These are phyloP conservation scores for Pterocarpus macrocarpus DNA, from an alignment of 306 rosid genomes.

Conservation along the genomic window DNA sequence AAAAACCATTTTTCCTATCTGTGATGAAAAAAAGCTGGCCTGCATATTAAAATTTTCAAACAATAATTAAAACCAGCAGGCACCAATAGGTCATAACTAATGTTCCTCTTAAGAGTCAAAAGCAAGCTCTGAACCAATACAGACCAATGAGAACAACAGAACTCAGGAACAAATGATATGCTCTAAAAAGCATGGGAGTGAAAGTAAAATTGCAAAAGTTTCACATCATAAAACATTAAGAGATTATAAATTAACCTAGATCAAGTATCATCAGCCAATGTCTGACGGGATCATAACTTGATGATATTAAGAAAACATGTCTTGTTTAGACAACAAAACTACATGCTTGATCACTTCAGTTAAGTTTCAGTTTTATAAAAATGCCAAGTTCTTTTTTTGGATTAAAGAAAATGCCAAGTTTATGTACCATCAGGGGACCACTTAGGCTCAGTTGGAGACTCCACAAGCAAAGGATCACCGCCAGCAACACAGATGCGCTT, in stretches of 20 bases:
- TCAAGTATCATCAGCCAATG: not conserved
- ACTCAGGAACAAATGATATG: not conserved
- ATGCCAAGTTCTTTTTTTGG: not conserved
- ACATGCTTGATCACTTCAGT: slow-evolving; percentile 7
- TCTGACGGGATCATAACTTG: not conserved
- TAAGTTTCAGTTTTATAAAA: slow-evolving; percentile 16
- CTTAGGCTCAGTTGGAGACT: slow-evolving; percentile 95
- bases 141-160: slow-evolving; percentile 14
- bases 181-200: slow-evolving; percentile 24
- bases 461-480: slow-evolving; percentile 68
- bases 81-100: slow-evolving; percentile 29
- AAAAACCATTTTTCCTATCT: slow-evolving; percentile 82
- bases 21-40: slow-evolving; percentile 89
- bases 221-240: slow-evolving; percentile 7
- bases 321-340: slow-evolving; percentile 13
- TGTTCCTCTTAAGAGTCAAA: slow-evolving; percentile 10
- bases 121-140: slow-evolving; percentile 9
- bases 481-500: slow-evolving; percentile 82
- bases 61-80: slow-evolving; percentile 26
- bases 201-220: slow-evolving; percentile 25
- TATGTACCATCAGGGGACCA: slow-evolving; percentile 85
- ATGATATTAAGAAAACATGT: slow-evolving; percentile 9
- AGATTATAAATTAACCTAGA: slow-evolving; percentile 27
- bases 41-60: slow-evolving; percentile 57
- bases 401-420: slow-evolving; percentile 18